A percentile compares a stretch with the other conserved stretches of the same genome.
Evolutionary conservation across 2,329 filamentous ascomycete genomes (phyloP).

Genomic region (Cercospora sojina): DNA sequence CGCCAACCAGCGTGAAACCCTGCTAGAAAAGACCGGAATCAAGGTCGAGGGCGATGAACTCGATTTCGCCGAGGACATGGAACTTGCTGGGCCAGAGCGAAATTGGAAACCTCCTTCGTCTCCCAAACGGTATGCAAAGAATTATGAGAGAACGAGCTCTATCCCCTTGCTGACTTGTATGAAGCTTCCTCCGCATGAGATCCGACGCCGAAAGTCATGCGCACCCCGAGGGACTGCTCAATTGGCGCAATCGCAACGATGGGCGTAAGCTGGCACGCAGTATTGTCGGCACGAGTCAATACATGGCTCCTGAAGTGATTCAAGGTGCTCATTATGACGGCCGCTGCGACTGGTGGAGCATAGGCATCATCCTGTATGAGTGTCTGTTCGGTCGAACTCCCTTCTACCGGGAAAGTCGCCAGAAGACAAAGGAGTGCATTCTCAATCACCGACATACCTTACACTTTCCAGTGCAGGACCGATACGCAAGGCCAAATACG

Average conservation of each 20-base stretch:
- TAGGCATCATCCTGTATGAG: slow-evolving; percentile 92
- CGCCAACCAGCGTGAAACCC: slow-evolving; percentile 74
- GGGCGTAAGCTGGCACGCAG: slow-evolving; percentile 75
- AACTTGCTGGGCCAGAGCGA: background rate
- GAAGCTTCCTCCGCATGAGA: background rate
- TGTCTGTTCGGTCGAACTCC: slow-evolving; percentile 91
- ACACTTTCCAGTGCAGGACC: slow-evolving; percentile 62
- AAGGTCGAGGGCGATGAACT: slow-evolving; percentile 69
- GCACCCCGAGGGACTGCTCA: slow-evolving; percentile 38
- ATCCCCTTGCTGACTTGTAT: background rate
- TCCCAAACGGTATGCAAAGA: background rate
- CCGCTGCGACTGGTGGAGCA: slow-evolving; percentile 94
- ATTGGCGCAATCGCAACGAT: slow-evolving; percentile 47
- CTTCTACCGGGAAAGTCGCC: slow-evolving; percentile 77
- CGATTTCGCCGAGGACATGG: slow-evolving; percentile 58
- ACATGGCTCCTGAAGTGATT: slow-evolving; percentile 96
- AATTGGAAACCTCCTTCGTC: slow-evolving; percentile 2
- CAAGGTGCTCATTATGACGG: slow-evolving; percentile 81
- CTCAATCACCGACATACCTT: slow-evolving; percentile 70
- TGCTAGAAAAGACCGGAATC: slow-evolving; percentile 75
- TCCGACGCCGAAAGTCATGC: slow-evolving; percentile 29
- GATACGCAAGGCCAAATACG: slow-evolving; percentile 55
- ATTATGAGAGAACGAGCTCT: slow-evolving; percentile 28
- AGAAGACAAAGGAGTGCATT: slow-evolving; percentile 84
- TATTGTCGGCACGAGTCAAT: slow-evolving; percentile 92